phyloP scores from a whole-genome alignment of 352 stramenopile genomes.

The Globisporangium cylindrosporum region DNA sequence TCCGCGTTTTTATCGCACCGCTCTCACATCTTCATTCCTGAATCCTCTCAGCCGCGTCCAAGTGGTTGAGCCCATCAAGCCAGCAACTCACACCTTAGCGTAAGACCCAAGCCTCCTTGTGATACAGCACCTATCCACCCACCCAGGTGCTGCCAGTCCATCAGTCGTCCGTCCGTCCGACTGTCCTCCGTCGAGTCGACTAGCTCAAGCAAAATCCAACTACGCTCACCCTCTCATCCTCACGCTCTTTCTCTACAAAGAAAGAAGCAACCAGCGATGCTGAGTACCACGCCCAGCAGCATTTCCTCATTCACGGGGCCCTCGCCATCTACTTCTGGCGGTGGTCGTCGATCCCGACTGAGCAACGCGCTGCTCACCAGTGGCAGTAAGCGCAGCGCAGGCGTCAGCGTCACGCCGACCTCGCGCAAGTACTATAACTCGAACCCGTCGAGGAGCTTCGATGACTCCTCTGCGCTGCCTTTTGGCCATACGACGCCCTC shows the following conservation, averaged over 20 bases:
- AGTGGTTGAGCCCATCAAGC: neutral
- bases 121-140: neutral
- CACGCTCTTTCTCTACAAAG: neutral
- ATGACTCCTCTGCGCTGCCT: neutral
- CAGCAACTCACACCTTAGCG: neutral
- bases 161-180: neutral
- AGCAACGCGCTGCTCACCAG: neutral
- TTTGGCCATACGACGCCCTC: neutral
- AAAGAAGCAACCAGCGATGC: neutral
- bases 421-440: neutral
- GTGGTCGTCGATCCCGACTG: neutral
- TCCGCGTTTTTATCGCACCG: slow-evolving; percentile 6
- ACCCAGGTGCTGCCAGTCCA: neutral
- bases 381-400: neutral
- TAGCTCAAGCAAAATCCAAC: neutral
- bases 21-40: neutral
- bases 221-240: neutral
- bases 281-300: neutral
- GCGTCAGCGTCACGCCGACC: neutral
- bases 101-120: neutral
- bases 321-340: neutral
- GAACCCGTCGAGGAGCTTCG: neutral
- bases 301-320: neutral
- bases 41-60: neutral
- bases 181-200: neutral